phyloP scores from a whole-genome alignment of 192 early-diverging fungal species.

The Thoreauomyces humboldtii region DNA sequence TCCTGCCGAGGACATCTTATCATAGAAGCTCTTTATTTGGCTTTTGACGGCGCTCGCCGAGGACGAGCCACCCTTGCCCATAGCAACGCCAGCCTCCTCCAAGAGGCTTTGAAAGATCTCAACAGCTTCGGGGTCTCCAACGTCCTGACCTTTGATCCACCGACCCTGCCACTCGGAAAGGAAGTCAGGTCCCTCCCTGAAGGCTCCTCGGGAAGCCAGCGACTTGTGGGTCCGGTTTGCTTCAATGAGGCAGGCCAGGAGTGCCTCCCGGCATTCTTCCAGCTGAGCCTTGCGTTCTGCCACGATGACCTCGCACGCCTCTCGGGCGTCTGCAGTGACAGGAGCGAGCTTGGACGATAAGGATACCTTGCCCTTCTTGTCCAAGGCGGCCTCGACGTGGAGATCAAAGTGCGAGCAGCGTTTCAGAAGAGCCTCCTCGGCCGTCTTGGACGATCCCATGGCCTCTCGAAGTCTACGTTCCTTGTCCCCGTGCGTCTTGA shows the following conservation, averaged over 20 bases:
- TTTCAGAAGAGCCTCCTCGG: slow-evolving; percentile 48
- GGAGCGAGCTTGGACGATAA: slow-evolving; percentile 9
- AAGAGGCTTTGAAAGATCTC: slow-evolving; percentile 32
- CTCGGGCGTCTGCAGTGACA: slow-evolving; percentile 14
- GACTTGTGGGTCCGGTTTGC: slow-evolving; percentile 14
- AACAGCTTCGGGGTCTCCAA: slow-evolving; percentile 34
- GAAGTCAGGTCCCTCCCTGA: slow-evolving; percentile 3
- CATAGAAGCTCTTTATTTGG: too few species aligned
- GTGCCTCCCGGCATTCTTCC: slow-evolving; percentile 27
- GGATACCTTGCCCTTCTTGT: not conserved
- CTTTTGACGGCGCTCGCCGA: too few species aligned
- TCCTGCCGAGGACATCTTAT: too few species aligned
- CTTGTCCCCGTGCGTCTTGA: slow-evolving; percentile 40
- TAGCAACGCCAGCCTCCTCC: slow-evolving; percentile 19
- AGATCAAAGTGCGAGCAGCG: slow-evolving; percentile 47
- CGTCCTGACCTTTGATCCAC: slow-evolving; percentile 15
- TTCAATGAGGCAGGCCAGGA: slow-evolving; percentile 18
- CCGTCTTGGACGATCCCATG: slow-evolving; percentile 30
- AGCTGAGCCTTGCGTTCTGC: slow-evolving; percentile 31
- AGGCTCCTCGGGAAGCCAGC: slow-evolving; percentile 17
- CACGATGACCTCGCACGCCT: slow-evolving; percentile 41
- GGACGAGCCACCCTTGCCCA: too few species aligned
- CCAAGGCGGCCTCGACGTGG: slow-evolving; percentile 7
- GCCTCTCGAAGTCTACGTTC: slow-evolving; percentile 33
- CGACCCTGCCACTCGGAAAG: slow-evolving; percentile 14